Evolutionary conservation across 257 asterid species (phyloP).

Genomic region (Gardenia jasminoides): DNA sequence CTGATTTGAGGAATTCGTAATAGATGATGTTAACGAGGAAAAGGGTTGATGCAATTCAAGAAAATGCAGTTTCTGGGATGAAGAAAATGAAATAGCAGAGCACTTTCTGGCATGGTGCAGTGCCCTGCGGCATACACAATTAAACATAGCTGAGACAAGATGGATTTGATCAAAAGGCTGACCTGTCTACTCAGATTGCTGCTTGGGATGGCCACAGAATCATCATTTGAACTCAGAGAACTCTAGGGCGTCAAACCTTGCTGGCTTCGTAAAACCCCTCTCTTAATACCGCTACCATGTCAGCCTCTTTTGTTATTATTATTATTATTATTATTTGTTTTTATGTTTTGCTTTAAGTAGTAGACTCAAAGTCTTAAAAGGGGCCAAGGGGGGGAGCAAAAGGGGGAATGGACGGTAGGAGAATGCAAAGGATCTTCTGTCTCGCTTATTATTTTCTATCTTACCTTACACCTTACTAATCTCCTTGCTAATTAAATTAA

Average conservation of each 20-base stretch:
- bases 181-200: slow-evolving; percentile 1
- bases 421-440: too few species aligned
- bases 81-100: neutral
- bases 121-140: slow-evolving; percentile 6
- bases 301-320: too few species aligned
- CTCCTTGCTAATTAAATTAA: too few species aligned
- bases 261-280: too few species aligned
- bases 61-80: neutral
- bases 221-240: neutral
- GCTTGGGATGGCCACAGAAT: neutral
- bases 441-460: too few species aligned
- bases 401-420: too few species aligned
- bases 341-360: too few species aligned
- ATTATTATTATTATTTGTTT: too few species aligned
- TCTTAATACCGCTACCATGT: too few species aligned
- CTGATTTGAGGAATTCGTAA: slow-evolving; percentile 4
- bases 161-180: neutral
- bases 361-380: too few species aligned
- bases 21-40: neutral
- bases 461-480: too few species aligned
- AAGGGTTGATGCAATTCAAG: neutral
- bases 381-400: too few species aligned
- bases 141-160: slow-evolving; percentile 6
- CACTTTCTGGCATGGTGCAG: neutral
- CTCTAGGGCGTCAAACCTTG: neutral